Percentiles rank a stretch among this genome's conserved stretches.
These are phyloP conservation scores for Leucogyrophana mollusca DNA, from an alignment of 768 basidiomycete genomes.

Conservation along the genomic window DNA sequence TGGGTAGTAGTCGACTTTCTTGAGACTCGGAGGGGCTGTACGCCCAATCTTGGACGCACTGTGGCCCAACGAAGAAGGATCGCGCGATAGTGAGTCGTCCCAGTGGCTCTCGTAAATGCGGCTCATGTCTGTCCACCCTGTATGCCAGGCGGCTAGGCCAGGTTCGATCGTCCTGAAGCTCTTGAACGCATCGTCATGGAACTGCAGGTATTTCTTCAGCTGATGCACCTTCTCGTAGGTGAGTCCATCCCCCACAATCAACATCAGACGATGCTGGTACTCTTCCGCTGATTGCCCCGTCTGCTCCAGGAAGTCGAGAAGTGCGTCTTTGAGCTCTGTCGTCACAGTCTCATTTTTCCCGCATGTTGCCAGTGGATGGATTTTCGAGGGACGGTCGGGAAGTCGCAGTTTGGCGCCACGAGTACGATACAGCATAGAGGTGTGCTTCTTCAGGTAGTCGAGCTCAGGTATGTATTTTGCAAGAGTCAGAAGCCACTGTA, in stretches of 20 bases:
- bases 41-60: conserved; percentile 28
- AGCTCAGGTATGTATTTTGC: conserved; percentile 26
- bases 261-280: conserved; percentile 20
- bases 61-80: conserved; percentile 31
- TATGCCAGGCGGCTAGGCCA: conserved; percentile 12
- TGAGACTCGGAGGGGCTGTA: conserved; percentile 27
- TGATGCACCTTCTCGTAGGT: conserved; percentile 29
- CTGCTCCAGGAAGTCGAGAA: conserved; percentile 34
- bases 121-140: conserved; percentile 15
- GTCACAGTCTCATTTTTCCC: conserved; percentile 26
- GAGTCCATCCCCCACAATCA: conserved; percentile 35
- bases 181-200: conserved; percentile 9
- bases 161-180: conserved; percentile 4
- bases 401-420: conserved; percentile 13
- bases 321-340: conserved; percentile 28
- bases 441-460: conserved; percentile 9
- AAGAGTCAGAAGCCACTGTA: conserved; percentile 29
- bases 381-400: conserved; percentile 4
- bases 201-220: conserved; percentile 13
- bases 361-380: conserved; percentile 29
- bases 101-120: conserved; percentile 27
- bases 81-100: conserved; percentile 14
- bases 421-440: conserved; percentile 22
- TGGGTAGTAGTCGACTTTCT: conserved; percentile 33
- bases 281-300: conserved; percentile 22